Percentiles rank a stretch among this genome's conserved stretches.
Evolutionary conservation across 129 eudicot species (phyloP).

Genomic region (Tagetes patula): DNA sequence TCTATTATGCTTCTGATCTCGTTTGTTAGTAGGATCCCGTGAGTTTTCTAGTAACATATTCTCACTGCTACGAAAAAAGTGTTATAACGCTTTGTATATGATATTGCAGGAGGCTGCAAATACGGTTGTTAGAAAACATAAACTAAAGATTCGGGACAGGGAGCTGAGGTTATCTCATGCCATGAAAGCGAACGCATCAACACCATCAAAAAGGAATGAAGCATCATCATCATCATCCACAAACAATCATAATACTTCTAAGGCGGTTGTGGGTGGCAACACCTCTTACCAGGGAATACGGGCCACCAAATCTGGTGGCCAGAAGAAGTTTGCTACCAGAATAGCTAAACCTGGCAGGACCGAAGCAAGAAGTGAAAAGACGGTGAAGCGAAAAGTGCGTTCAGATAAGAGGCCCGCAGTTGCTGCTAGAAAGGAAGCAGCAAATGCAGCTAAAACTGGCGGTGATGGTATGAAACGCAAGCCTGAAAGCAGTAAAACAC

Average conservation of each 20-base stretch:
- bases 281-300: constrained; percentile 38
- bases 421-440: constrained; percentile 40
- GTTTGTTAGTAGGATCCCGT: no score
- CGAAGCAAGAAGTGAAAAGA: constrained; percentile 28
- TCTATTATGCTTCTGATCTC: no score
- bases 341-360: constrained; percentile 15
- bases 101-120: constrained; percentile 41
- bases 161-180: constrained; percentile 47
- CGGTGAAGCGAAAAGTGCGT: constrained; percentile 35
- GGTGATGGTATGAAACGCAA: constrained; percentile 36
- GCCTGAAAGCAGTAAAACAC: constrained; percentile 25
- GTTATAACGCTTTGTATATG: not conserved
- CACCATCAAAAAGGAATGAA: constrained; percentile 24
- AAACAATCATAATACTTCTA: constrained; percentile 2
- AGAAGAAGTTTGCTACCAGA: constrained; percentile 39
- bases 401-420: constrained; percentile 44
- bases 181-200: constrained; percentile 27
- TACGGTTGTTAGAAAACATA: constrained; percentile 41
- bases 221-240: constrained; percentile 23
- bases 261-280: constrained; percentile 15
- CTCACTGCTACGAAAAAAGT: no score
- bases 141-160: constrained; percentile 44
- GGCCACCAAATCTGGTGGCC: constrained; percentile 41
- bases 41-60: no score
- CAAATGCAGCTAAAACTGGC: constrained; percentile 33